A percentile compares a stretch with the other conserved stretches of the same genome.
Conservation (phyloP, 2,329 filamentous ascomycete species). For the Mollisiaceae sp. region DNA sequence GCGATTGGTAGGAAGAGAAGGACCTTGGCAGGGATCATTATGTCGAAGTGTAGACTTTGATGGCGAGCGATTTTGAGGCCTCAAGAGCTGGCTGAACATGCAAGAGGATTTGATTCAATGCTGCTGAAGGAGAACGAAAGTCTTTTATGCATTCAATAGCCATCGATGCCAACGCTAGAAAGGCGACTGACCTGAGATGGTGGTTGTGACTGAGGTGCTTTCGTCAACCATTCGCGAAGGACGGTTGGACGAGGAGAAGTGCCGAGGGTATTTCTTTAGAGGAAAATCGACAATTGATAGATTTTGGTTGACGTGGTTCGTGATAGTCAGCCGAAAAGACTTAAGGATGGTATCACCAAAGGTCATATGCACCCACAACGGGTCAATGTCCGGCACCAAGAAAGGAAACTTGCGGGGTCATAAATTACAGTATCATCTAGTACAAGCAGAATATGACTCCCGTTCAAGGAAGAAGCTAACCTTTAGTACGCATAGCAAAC, state of each 20-base stretch:
- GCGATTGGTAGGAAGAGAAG: background rate
- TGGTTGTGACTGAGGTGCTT: background rate
- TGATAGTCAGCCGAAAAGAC: background rate
- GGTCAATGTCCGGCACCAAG: background rate
- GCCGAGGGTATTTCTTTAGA: background rate
- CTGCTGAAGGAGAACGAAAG: background rate
- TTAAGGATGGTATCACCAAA: background rate
- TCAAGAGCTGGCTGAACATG: background rate
- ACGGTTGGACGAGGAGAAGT: background rate
- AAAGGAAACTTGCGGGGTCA: background rate
- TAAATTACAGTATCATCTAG: background rate
- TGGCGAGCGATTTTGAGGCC: slow-evolving; percentile 3
- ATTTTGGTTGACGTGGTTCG: background rate
- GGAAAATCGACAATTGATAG: background rate
- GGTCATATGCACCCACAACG: background rate
- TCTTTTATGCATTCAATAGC: background rate
- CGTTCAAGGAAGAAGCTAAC: background rate
- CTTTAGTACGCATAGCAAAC: background rate
- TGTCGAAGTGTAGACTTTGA: background rate
- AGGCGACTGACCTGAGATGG: background rate
- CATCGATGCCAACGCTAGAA: background rate
- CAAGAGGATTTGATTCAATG: background rate
- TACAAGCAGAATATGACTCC: background rate
- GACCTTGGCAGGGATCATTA: background rate
- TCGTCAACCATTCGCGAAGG: background rate